Percentiles rank a stretch among this genome's conserved stretches.
phyloP scores from a whole-genome alignment of 495 filamentous ascomycete species.

The Aspergillus baeticus region DNA sequence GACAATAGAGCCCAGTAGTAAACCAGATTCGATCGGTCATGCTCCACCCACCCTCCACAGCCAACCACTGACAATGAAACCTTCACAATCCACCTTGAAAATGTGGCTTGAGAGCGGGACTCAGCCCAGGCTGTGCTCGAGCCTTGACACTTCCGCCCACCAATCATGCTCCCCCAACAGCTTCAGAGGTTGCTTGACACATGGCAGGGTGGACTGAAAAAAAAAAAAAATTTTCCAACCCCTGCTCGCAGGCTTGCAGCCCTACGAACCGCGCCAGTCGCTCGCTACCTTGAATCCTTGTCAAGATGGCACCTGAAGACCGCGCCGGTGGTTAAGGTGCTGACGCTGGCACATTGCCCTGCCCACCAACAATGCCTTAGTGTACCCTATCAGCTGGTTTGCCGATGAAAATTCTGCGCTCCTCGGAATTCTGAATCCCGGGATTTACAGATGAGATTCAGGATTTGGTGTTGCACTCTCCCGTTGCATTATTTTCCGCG shows the following conservation, averaged over 20 bases:
- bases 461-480: background rate
- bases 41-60: too few species aligned
- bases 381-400: background rate
- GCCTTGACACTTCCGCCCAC: background rate
- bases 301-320: background rate
- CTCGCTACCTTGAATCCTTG: background rate
- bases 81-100: too few species aligned
- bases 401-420: background rate
- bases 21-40: too few species aligned
- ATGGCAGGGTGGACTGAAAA: background rate
- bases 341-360: background rate
- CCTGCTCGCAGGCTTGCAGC: background rate
- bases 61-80: too few species aligned
- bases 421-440: background rate
- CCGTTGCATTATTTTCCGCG: background rate
- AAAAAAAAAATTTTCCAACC: slow-evolving; percentile 1
- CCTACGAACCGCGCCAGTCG: too few species aligned
- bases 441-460: background rate
- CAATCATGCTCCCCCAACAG: background rate
- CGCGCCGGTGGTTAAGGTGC: background rate
- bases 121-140: background rate
- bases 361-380: background rate
- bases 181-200: background rate
- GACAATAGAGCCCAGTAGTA: too few species aligned
- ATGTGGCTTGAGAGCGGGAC: background rate